phyloP scores from a whole-genome alignment of 2,329 filamentous ascomycete species.

The Plectosphaerella sp. region DNA sequence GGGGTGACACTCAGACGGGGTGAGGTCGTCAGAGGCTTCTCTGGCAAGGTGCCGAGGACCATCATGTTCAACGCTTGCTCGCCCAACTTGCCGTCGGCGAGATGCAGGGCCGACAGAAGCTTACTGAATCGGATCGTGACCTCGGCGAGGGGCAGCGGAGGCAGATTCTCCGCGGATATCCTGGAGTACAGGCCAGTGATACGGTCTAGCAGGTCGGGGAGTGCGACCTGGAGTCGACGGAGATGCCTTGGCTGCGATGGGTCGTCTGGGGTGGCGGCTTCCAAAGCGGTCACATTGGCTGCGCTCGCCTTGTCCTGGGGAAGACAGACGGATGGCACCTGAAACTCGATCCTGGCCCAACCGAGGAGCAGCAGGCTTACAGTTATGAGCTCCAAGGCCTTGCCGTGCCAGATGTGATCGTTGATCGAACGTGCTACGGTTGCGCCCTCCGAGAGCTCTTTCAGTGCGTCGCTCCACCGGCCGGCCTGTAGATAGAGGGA shows the following conservation, averaged over 20 bases:
- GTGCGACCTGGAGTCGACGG: slow-evolving; percentile 48
- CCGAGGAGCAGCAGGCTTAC: slow-evolving; percentile 78
- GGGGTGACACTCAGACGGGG: slow-evolving; percentile 53
- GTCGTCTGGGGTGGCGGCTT: slow-evolving; percentile 26
- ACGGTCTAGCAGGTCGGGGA: slow-evolving; percentile 72
- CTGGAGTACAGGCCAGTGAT: slow-evolving; percentile 71
- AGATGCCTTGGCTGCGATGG: slow-evolving; percentile 47
- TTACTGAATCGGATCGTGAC: slow-evolving; percentile 70
- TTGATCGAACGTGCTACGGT: slow-evolving; percentile 72
- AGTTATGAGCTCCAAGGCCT: slow-evolving; percentile 83
- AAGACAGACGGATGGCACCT: slow-evolving; percentile 57
- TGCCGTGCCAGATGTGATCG: slow-evolving; percentile 96
- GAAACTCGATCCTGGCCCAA: slow-evolving; percentile 81
- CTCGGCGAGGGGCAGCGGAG: slow-evolving; percentile 68
- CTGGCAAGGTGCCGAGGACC: slow-evolving; percentile 55
- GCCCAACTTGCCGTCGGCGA: slow-evolving; percentile 59
- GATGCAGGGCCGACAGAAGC: slow-evolving; percentile 62
- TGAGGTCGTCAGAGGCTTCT: slow-evolving; percentile 43
- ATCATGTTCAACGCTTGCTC: slow-evolving; percentile 59
- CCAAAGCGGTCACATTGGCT: slow-evolving; percentile 12
- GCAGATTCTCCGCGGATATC: slow-evolving; percentile 65
- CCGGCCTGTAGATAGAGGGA: slow-evolving; percentile 86
- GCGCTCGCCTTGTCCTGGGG: slow-evolving; percentile 41
- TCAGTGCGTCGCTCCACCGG: slow-evolving; percentile 83
- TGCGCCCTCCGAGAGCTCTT: slow-evolving; percentile 77